These are phyloP conservation scores for Phyllosticta capitalensis DNA, from an alignment of 2,329 filamentous ascomycete genomes.

Conservation along the genomic window DNA sequence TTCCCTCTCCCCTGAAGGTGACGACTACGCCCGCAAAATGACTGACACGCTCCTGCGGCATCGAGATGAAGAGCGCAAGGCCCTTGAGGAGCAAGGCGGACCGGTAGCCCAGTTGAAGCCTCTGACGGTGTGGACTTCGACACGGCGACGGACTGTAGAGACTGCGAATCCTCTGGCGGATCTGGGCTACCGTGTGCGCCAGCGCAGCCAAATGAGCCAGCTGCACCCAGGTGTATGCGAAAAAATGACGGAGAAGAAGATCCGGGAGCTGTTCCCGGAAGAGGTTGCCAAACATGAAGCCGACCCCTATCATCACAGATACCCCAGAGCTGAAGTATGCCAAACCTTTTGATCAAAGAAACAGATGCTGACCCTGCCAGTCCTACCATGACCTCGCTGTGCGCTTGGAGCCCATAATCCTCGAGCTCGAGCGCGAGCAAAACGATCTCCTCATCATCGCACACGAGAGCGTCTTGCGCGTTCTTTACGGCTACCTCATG, in stretches of 20 bases:
- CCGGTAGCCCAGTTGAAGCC: slow-evolving; percentile 62
- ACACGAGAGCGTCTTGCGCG: slow-evolving; percentile 93
- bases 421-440: slow-evolving; percentile 92
- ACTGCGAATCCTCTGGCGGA: slow-evolving; percentile 75
- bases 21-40: slow-evolving; percentile 68
- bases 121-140: slow-evolving; percentile 91
- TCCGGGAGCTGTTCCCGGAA: slow-evolving; percentile 74
- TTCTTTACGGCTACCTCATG: slow-evolving; percentile 97
- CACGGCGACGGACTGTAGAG: slow-evolving; percentile 78
- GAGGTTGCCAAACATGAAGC: slow-evolving; percentile 87
- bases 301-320: slow-evolving; percentile 94
- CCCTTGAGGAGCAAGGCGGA: slow-evolving; percentile 58
- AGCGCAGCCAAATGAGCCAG: slow-evolving; percentile 93
- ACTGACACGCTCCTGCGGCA: slow-evolving; percentile 73
- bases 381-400: slow-evolving; percentile 99
- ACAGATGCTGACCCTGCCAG: slow-evolving; percentile 34
- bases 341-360: slow-evolving; percentile 15
- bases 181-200: slow-evolving; percentile 74
- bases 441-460: slow-evolving; percentile 98
- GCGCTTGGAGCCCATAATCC: slow-evolving; percentile 90
- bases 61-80: slow-evolving; percentile 69
- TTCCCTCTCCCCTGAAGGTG: slow-evolving; percentile 68
- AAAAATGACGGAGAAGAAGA: slow-evolving; percentile 75
- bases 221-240: slow-evolving; percentile 95
- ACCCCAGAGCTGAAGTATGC: slow-evolving; percentile 79